Base-by-base conservation (phyloP, 106 monocot genomes). In the Chionographis japonica region DNA sequence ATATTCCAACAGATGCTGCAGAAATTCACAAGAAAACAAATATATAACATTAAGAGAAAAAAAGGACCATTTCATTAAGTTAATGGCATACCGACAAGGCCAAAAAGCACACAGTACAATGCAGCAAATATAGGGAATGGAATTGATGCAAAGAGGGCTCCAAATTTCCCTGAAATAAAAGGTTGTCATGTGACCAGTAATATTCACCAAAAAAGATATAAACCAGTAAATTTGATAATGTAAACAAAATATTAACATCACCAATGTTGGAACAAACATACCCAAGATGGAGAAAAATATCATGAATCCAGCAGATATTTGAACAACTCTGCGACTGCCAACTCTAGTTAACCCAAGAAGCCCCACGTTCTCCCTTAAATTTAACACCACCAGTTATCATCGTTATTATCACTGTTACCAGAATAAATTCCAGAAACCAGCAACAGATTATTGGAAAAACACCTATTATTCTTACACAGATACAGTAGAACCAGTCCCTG, bases 1-100 rank as follows among this genome's bases (percentile, higher is more conserved):
- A 90, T 37, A 94, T 64, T 17, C 90, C 94, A 14, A 90, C 79
- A 41, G 94, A 83, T 63, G 88, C 90, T 94, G 80, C 69, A 78
- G 4, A 19, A 13, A 40, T 18, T 12, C 15, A 19, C 49, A 58
- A 10, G 67, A 50, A 36, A 42, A 37, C 15, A 15, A 19, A 27
- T 42, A 6, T 15, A 40, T 71, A 14, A 54, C 8, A 61, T 20
- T 11, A 56, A 59, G 20, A 15, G 36, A 4, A 58, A 58, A 58
- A 27, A 69, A 15, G 52, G 41, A 42, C 11, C 20, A 68, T 18
- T 49, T 20, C 58, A 53, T 66, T 19, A 27, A 69, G 8, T 49
- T 3, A 49, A 52, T 13, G 36, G 67, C 88, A 13, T 72, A 89
- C 85, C 81, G 12, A 89, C 89, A 49, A 85, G 76, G 5, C 82